phyloP scores from a whole-genome alignment of 73 alveolate genomes.

The Uronychia setigera region DNA sequence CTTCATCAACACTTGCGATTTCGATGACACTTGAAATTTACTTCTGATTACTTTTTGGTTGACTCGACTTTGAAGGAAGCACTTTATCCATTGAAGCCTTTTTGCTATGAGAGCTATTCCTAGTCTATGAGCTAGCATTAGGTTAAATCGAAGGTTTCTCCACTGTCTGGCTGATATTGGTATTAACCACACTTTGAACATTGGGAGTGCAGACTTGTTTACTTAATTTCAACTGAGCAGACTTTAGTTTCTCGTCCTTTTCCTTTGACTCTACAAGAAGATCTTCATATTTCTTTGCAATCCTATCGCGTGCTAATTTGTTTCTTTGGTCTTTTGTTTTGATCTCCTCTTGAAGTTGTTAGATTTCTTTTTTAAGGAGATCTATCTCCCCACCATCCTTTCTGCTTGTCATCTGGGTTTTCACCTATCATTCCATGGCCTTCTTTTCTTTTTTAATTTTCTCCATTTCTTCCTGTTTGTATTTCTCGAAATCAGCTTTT shows the following conservation, averaged over 20 bases:
- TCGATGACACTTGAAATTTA: background rate
- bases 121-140: background rate
- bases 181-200: too few species aligned
- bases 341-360: slow-evolving; percentile 81
- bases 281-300: slow-evolving; percentile 86
- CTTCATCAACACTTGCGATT: too few species aligned
- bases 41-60: background rate
- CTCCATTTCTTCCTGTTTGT: slow-evolving; percentile 76
- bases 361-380: slow-evolving; percentile 75
- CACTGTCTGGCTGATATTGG: slow-evolving; percentile 35
- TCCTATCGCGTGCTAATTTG: slow-evolving; percentile 87
- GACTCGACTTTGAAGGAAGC: background rate
- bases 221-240: slow-evolving; percentile 54
- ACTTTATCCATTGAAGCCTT: background rate
- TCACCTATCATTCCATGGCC: slow-evolving; percentile 68
- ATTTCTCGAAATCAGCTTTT: slow-evolving; percentile 39
- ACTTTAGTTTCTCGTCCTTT: slow-evolving; percentile 73
- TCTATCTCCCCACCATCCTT: slow-evolving; percentile 96
- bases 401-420: slow-evolving; percentile 61
- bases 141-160: slow-evolving; percentile 9
- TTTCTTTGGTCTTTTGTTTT: slow-evolving; percentile 86
- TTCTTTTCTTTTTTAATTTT: slow-evolving; percentile 71
- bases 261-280: slow-evolving; percentile 77
- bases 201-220: too few species aligned
- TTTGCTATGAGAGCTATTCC: background rate